Percentiles rank a stretch among this genome's conserved stretches.
Evolutionary conservation across 495 filamentous ascomycete genomes (phyloP).

Genomic region (Parmelia sp.): DNA sequence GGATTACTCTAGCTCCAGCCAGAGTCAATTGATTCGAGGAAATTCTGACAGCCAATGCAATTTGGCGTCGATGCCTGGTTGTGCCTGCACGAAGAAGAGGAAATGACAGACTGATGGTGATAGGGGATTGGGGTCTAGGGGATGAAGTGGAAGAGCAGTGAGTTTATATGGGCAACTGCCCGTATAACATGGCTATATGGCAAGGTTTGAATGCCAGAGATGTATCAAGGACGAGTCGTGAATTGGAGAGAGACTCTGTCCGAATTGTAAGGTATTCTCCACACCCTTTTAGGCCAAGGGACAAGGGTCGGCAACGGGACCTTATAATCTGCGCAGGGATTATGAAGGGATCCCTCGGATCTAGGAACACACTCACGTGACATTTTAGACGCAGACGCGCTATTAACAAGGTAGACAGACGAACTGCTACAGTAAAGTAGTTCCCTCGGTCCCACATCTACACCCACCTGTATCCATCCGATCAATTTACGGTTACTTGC

Average conservation of each 20-base stretch:
- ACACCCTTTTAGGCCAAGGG: neutral
- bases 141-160: neutral
- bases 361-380: no score
- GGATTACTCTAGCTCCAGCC: neutral
- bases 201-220: neutral
- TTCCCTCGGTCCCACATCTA: no score
- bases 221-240: neutral
- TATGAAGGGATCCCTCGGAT: neutral
- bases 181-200: neutral
- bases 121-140: neutral
- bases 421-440: no score
- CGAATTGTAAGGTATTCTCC: constrained; percentile 2
- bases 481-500: no score
- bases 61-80: neutral
- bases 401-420: no score
- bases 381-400: constrained; percentile 5
- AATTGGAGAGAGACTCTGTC: neutral
- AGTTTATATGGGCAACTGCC: neutral
- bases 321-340: neutral
- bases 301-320: neutral
- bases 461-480: no score
- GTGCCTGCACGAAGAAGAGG: constrained; percentile 5
- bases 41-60: neutral
- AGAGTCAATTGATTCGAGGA: neutral
- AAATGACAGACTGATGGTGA: neutral